Conservation (phyloP, 495 filamentous ascomycete genomes). For the Neurospora tetrasperma region DNA sequence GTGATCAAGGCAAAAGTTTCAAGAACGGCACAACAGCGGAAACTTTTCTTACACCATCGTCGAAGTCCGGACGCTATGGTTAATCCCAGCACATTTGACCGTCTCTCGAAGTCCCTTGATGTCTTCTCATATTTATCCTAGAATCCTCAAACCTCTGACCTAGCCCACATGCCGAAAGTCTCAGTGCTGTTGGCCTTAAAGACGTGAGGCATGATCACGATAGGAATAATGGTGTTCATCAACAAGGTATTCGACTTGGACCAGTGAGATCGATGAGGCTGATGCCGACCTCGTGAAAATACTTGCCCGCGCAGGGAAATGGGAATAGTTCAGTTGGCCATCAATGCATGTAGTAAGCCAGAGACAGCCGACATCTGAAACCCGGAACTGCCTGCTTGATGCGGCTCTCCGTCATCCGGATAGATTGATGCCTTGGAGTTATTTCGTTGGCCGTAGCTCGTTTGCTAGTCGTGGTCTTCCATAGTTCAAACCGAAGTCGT, state of each 20-base stretch:
- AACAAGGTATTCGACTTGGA: background rate
- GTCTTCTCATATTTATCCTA: background rate
- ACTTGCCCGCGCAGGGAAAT: background rate
- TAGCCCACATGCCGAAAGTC: background rate
- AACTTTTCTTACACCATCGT: constrained; percentile 18
- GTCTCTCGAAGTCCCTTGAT: rapidly evolving
- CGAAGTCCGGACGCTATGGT: constrained; percentile 15
- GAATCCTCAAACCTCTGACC: background rate
- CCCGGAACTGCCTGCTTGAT: background rate
- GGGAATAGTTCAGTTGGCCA: background rate
- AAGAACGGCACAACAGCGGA: background rate
- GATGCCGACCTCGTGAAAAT: background rate
- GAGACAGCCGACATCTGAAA: background rate
- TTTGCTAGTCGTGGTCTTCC: background rate
- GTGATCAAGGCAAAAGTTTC: too few relatives aligned
- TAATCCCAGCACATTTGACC: rapidly evolving
- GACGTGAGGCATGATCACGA: background rate
- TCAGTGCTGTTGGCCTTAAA: background rate
- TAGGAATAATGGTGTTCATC: background rate
- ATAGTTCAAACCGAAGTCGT: background rate
- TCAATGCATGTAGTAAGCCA: background rate
- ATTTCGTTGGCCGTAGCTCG: background rate
- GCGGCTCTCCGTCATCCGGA: background rate
- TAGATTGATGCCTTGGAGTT: background rate
- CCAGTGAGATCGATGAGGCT: background rate